These are phyloP conservation scores for Sclerotinia glacialis DNA, from an alignment of 2,329 filamentous ascomycete species.

Conservation along the genomic window DNA sequence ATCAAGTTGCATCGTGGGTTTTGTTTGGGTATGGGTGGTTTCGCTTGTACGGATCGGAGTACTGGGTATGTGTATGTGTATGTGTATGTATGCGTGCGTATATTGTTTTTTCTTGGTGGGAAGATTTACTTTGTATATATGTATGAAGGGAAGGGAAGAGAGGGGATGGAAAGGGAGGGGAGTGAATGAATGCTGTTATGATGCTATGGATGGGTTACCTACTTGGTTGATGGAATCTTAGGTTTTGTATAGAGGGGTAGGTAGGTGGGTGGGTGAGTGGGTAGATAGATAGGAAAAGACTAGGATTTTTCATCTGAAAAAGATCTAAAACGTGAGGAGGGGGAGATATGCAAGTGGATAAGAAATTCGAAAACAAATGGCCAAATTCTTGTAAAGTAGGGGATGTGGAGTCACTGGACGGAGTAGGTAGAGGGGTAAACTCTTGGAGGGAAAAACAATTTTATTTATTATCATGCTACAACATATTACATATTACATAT, in stretches of 20 bases:
- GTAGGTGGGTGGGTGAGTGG: too few relatives aligned
- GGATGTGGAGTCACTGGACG: not conserved
- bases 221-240: not conserved
- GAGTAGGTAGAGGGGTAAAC: not conserved
- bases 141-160: too few relatives aligned
- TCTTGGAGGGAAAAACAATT: not conserved
- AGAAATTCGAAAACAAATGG: not conserved
- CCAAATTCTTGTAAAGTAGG: not conserved
- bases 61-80: too few relatives aligned
- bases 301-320: constrained; percentile 1
- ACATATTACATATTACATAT: not conserved
- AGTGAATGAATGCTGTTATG: too few relatives aligned
- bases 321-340: not conserved
- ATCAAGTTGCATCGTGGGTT: too few relatives aligned
- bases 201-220: too few relatives aligned
- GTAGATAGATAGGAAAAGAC: not conserved
- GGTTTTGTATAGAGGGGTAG: not conserved
- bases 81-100: too few relatives aligned
- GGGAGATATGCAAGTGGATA: not conserved
- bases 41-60: too few relatives aligned
- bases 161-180: too few relatives aligned
- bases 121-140: too few relatives aligned
- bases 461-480: not conserved
- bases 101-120: too few relatives aligned
- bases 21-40: too few relatives aligned